Percentiles rank a stretch among this genome's conserved stretches.
Conservation (phyloP, 139 green algal genomes). For the Mychonastes homosphaera region DNA sequence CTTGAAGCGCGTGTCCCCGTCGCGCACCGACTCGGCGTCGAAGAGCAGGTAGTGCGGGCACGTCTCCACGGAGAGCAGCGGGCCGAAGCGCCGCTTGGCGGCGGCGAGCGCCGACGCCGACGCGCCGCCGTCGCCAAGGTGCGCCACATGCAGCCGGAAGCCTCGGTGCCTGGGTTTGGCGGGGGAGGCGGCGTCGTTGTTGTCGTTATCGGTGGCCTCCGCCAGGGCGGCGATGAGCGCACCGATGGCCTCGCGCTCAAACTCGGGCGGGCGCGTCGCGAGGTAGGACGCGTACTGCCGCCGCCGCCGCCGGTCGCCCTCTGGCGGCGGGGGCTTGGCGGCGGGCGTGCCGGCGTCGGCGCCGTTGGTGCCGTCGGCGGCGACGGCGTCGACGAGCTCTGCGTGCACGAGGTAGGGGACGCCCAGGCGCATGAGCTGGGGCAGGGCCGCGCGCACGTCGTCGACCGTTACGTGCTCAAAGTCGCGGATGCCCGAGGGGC, state of each 20-base stretch:
- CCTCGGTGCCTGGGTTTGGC: conserved; percentile 19
- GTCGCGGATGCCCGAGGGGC: conserved; percentile 77
- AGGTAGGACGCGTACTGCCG: conserved; percentile 63
- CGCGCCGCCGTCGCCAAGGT: conserved; percentile 42
- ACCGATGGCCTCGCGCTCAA: conserved; percentile 55
- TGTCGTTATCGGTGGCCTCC: conserved; percentile 15
- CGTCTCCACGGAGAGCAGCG: conserved; percentile 76
- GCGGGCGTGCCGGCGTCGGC: neutral
- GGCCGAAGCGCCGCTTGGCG: conserved; percentile 33
- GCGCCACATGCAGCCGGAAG: conserved; percentile 69
- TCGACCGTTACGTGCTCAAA: conserved; percentile 53
- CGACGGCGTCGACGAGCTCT: conserved; percentile 38
- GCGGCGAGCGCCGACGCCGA: conserved; percentile 5
- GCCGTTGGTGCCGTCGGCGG: neutral
- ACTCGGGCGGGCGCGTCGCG: conserved; percentile 51
- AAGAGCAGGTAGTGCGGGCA: conserved; percentile 93
- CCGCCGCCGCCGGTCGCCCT: conserved; percentile 27
- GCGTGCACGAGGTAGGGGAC: conserved; percentile 69
- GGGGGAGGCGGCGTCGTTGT: neutral
- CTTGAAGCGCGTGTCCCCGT: conserved; percentile 73
- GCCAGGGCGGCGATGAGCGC: conserved; percentile 51
- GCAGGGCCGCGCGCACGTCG: conserved; percentile 57
- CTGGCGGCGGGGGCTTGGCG: neutral
- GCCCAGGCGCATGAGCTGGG: conserved; percentile 47
- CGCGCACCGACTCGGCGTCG: conserved; percentile 47